A percentile compares a stretch with the other conserved stretches of the same genome.
phyloP scores from a whole-genome alignment of 208 protist species.

The Leishmania turanica region DNA sequence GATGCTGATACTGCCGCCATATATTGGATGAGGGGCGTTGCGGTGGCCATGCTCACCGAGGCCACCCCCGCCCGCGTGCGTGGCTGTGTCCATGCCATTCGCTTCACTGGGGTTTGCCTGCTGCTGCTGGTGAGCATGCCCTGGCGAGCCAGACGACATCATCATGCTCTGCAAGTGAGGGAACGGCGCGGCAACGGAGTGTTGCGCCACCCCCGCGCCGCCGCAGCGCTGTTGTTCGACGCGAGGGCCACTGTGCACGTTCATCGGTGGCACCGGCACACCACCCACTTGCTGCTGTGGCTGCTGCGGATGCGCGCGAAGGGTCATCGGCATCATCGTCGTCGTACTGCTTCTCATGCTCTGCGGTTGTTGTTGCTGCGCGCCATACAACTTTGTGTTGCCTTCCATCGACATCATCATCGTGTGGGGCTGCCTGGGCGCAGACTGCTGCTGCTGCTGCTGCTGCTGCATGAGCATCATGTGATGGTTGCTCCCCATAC shows the following conservation, averaged over 20 bases:
- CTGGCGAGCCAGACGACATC: background rate
- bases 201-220: background rate
- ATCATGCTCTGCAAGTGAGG: constrained; percentile 11
- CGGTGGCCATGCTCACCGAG: background rate
- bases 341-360: background rate
- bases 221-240: background rate
- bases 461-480: constrained; percentile 1
- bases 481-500: background rate
- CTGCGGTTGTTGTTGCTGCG: background rate
- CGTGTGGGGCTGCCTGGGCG: background rate
- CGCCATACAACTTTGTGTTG: background rate
- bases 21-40: background rate
- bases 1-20: background rate
- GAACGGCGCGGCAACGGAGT: background rate
- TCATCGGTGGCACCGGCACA: background rate
- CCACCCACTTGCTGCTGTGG: background rate
- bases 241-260: background rate
- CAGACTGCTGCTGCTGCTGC: background rate
- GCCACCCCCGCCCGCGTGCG: background rate
- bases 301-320: background rate
- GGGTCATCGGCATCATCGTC: background rate
- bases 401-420: background rate
- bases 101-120: background rate
- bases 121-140: constrained; percentile 1
- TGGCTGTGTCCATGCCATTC: background rate